Evolutionary conservation across 208 protist species (phyloP).

Genomic region (Acanthamoeba healyi): DNA sequence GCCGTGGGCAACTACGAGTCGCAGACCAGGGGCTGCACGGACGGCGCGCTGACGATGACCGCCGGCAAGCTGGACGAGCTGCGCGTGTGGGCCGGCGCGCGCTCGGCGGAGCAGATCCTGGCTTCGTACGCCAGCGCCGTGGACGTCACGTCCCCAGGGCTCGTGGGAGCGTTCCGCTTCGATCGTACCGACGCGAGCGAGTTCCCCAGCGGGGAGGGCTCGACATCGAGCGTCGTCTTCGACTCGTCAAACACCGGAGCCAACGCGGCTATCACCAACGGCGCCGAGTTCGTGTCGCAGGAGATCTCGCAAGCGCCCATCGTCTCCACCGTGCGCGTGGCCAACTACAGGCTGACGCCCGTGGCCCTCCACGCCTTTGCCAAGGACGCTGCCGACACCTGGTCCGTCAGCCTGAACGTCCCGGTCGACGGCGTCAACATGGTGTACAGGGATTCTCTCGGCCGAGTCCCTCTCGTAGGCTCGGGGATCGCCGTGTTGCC

Average conservation of each 20-base stretch:
- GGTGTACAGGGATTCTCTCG: not conserved
- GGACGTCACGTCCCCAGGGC: not conserved
- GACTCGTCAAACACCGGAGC: not conserved
- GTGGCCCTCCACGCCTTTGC: not conserved
- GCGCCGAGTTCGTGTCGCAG: not conserved
- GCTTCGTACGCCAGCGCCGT: not conserved
- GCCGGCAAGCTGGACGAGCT: not conserved
- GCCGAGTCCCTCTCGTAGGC: not conserved
- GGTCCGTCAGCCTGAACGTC: not conserved
- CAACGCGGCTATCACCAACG: not conserved
- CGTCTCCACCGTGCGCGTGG: not conserved
- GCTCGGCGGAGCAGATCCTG: not conserved
- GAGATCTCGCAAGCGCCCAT: not conserved
- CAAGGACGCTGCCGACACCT: not conserved
- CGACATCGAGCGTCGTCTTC: no score
- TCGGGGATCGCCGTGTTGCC: not conserved
- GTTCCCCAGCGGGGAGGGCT: not conserved
- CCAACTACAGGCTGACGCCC: not conserved
- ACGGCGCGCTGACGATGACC: not conserved
- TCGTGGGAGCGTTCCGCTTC: not conserved
- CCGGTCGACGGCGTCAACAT: not conserved
- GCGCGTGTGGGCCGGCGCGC: constrained; percentile 35
- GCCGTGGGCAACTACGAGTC: constrained; percentile 30
- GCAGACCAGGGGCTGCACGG: not conserved
- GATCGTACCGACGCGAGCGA: not conserved